Evolutionary conservation across 208 protist genomes (phyloP).

Genomic region (Kentomonas sorsogonicus): DNA sequence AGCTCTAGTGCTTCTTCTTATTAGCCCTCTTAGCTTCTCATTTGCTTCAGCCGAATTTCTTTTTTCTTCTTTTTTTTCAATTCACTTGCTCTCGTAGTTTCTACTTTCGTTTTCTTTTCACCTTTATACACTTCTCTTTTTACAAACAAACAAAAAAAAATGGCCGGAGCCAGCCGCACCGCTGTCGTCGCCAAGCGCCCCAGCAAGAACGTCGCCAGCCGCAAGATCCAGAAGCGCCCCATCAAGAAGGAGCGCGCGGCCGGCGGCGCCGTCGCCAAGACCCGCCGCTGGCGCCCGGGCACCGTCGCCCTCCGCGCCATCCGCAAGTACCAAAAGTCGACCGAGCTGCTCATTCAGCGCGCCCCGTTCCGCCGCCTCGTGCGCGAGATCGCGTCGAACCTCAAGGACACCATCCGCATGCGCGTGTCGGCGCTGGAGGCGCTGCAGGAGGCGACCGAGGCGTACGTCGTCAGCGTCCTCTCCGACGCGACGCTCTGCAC

Average conservation of each 20-base stretch:
- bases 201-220: conserved; percentile 69
- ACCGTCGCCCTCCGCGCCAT: conserved; percentile 99
- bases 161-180: no score
- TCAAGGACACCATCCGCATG: conserved; percentile 87
- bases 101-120: not conserved
- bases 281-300: conserved; percentile 97
- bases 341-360: conserved; percentile 98
- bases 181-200: conserved; percentile 55
- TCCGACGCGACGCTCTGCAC: conserved; percentile 96
- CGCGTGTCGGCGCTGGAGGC: conserved; percentile 62
- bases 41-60: not conserved
- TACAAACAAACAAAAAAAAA: no score
- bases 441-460: conserved; percentile 97
- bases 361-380: conserved; percentile 99
- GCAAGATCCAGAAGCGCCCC: conserved; percentile 67
- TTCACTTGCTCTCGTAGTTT: not conserved
- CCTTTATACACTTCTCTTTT: conserved; percentile 5
- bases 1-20: conserved; percentile 4
- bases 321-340: conserved; percentile 97
- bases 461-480: conserved; percentile 92
- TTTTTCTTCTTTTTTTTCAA: conserved; percentile 10
- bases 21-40: not conserved
- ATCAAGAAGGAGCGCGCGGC: conserved; percentile 60
- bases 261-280: conserved; percentile 93
- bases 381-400: conserved; percentile 96